These are phyloP conservation scores for Septoria linicola DNA, from an alignment of 2,329 filamentous ascomycete species.

Conservation along the genomic window DNA sequence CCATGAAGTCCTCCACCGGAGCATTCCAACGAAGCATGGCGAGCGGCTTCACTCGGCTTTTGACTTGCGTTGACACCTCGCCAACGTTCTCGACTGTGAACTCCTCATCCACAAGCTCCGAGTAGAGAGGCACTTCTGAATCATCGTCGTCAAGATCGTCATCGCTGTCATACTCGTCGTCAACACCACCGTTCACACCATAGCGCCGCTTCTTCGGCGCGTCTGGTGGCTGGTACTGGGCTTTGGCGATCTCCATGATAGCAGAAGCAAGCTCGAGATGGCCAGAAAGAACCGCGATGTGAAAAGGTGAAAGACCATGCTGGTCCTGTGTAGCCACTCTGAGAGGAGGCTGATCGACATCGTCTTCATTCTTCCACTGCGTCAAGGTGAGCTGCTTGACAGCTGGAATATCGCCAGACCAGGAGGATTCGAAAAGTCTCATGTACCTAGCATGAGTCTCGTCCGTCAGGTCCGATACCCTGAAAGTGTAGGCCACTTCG, in stretches of 20 bases:
- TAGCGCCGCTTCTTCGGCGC: slow-evolving; percentile 21
- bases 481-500: slow-evolving; percentile 54
- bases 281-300: slow-evolving; percentile 64
- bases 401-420: slow-evolving; percentile 64
- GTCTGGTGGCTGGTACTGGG: slow-evolving; percentile 60
- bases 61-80: slow-evolving; percentile 65
- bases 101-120: slow-evolving; percentile 60
- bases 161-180: slow-evolving; percentile 34
- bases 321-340: slow-evolving; percentile 61
- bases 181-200: slow-evolving; percentile 39
- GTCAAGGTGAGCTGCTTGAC: slow-evolving; percentile 65
- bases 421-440: slow-evolving; percentile 70
- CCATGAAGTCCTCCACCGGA: slow-evolving; percentile 16
- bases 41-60: slow-evolving; percentile 60
- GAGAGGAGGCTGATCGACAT: slow-evolving; percentile 59
- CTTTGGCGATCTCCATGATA: slow-evolving; percentile 68
- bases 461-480: slow-evolving; percentile 50
- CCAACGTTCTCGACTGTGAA: slow-evolving; percentile 78
- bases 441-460: slow-evolving; percentile 60
- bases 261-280: slow-evolving; percentile 63
- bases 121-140: slow-evolving; percentile 35
- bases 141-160: slow-evolving; percentile 36
- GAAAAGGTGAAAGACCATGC: slow-evolving; percentile 59
- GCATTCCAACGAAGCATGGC: slow-evolving; percentile 48
- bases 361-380: slow-evolving; percentile 52